These are phyloP conservation scores for Kwoniella dendrophila DNA, from an alignment of 768 basidiomycete species.

Conservation along the genomic window DNA sequence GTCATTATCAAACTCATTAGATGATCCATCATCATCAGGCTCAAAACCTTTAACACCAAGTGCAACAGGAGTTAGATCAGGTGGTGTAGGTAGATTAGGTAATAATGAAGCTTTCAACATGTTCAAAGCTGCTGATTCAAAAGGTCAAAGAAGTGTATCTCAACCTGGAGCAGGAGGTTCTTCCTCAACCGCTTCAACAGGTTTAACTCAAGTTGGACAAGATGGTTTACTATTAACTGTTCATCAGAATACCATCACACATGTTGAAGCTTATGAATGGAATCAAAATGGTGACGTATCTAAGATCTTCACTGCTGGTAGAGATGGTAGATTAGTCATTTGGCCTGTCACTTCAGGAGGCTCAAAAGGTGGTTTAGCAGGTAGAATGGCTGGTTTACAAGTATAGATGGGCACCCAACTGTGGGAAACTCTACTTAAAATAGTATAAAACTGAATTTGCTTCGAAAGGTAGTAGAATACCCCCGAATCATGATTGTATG, in stretches of 20 bases:
- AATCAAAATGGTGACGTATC: constrained; percentile 64
- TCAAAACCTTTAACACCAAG: constrained; percentile 60
- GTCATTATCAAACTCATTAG: constrained; percentile 77
- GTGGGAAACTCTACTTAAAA: too few species aligned
- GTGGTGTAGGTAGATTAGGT: constrained; percentile 65
- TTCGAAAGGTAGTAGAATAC: too few species aligned
- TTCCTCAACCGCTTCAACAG: constrained; percentile 52
- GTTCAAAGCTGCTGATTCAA: constrained; percentile 86
- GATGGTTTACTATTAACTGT: constrained; percentile 83
- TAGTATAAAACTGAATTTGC: too few species aligned
- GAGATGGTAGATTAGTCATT: constrained; percentile 88
- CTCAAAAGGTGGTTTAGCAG: constrained; percentile 60
- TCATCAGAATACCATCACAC: constrained; percentile 99
- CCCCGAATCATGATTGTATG: too few species aligned
- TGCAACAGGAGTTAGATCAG: constrained; percentile 56
- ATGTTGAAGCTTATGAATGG: constrained; percentile 73
- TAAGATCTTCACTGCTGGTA: constrained; percentile 85
- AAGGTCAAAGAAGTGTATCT: constrained; percentile 60
- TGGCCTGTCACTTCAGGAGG: constrained; percentile 82
- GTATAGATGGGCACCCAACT: too few species aligned
- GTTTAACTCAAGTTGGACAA: constrained; percentile 51
- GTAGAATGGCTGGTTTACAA: constrained; percentile 39
- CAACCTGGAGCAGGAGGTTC: constrained; percentile 33
- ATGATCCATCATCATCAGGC: constrained; percentile 69
- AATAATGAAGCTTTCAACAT: constrained; percentile 92